Base-by-base conservation (phyloP, 2,329 filamentous ascomycete genomes). In the Lecanicillium sp. region DNA sequence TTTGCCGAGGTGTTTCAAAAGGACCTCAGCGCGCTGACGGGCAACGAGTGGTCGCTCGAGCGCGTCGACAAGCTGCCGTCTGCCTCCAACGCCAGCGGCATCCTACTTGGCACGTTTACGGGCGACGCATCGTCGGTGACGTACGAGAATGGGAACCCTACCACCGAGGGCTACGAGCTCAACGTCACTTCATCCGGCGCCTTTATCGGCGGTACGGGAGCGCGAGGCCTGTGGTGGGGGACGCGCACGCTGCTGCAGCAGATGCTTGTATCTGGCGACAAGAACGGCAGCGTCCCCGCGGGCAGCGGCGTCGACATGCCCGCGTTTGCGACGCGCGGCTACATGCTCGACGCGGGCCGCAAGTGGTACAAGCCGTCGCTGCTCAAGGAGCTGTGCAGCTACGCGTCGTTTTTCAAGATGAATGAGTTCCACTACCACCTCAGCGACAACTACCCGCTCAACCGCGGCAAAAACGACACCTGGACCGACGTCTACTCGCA, bases 331-430 rank as follows among this genome's bases (percentile, higher is more conserved):
- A 65, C 57, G 6, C 56, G 72, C 25, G 72, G 72, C 2, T 66
- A 64, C 43, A 60, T 70, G 54, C 57, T 79, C 5, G 75, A 79
- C 40, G 65, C 57, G 3, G 75, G 64, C 2, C 64, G 74, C 6
- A 72, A 78, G 49, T 79, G 66, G 52, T 78, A 78, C 46, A 67
- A 74, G 0, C 57, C 63, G 5, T 59, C 65, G 13, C 77, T 76
- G 44, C 49, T 79, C 12, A 60, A 65, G 30, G 74, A 77, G 13
- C 57, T 79, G 44, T 79, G 75, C 53, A 64, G 66, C 1, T 79
- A 77, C 51, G 68, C 74, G 46, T 77, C 73, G 18, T 78, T 72
- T 50, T 79, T 74, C 57, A 79, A 79, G 49, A 67, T 77, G 44
- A 77, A 75, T 45, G 68, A 66, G 1, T 71, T 79, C 37, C 75